Evolutionary conservation across 257 asterid species (phyloP), one percentile per base, ranked within the genome.

Genomic region (Ehretia macrophylla): DNA sequence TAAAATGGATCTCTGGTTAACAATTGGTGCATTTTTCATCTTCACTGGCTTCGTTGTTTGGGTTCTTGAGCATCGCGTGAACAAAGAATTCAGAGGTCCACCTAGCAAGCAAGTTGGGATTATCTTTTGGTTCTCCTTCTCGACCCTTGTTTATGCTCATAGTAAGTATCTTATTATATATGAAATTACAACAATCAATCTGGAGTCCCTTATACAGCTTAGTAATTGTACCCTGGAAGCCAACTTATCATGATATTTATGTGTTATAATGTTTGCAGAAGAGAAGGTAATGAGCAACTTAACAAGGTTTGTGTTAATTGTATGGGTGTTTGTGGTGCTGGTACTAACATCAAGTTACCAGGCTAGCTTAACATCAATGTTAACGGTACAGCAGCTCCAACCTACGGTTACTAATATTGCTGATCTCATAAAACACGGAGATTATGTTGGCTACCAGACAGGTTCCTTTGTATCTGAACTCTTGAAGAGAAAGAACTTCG

Each of bases 271-370:
- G 20, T 74, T 60, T 59, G 44, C 82, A 81, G 91, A 53, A 70
- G 87, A 81, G 77, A 83, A 75, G 75, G 67, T 83, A 1, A 47
- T 61, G 4, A 80, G 82, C 72, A 83, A 80, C 68, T 48, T 77
- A 56, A 59, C 87, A 35, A 75, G 85, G 68, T 75, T 77, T 16
- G 85, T 83, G 71, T 35, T 81, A 55, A 67, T 81, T 8, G 65
- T 83, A 14, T 80, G 91, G 91, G 52, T 83, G 53, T 72, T 80
- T 10, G 80, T 69, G 58, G 91, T 83, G 51, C 66, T 83, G 8
- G 83, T 83, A 14, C 61, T 83, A 14, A 78, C 87, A 46, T 75
- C 84, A 45, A 79, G 87, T 35, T 78, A 83, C 69, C 81, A 86
- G 0, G 87, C 87, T 32, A 83, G 63, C 75, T 65, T 83, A 68